Percentiles rank a stretch among this genome's conserved stretches.
Conservation (phyloP, 2,329 filamentous ascomycete species). For the Lecanicillium sp. region DNA sequence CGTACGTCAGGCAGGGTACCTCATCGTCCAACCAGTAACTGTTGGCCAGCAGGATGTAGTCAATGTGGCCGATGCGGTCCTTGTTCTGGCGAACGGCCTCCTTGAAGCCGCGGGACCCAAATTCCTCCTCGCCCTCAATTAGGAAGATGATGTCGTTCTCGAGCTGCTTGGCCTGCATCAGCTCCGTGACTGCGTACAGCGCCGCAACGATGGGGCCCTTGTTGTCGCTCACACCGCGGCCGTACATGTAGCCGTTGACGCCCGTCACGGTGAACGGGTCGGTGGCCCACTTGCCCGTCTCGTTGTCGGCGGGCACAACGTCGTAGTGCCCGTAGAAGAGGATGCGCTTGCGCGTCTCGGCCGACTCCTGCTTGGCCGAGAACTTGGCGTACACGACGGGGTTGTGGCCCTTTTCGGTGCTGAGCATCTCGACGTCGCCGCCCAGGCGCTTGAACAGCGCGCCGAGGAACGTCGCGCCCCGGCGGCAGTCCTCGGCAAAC, state of each 20-base stretch:
- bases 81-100: slow-evolving; percentile 76
- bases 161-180: slow-evolving; percentile 76
- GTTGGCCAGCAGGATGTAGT: slow-evolving; percentile 93
- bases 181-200: slow-evolving; percentile 84
- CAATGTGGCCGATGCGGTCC: slow-evolving; percentile 77
- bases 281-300: slow-evolving; percentile 73
- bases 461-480: slow-evolving; percentile 85
- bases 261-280: slow-evolving; percentile 89
- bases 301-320: slow-evolving; percentile 83
- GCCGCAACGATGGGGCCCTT: slow-evolving; percentile 95
- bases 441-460: slow-evolving; percentile 89
- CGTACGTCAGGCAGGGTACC: slow-evolving; percentile 91
- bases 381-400: slow-evolving; percentile 93
- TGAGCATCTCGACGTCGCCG: slow-evolving; percentile 84
- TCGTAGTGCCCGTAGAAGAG: slow-evolving; percentile 98
- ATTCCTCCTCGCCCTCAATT: slow-evolving; percentile 96
- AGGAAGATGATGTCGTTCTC: slow-evolving; percentile 88
- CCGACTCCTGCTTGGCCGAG: slow-evolving; percentile 62
- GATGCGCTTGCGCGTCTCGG: slow-evolving; percentile 70
- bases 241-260: slow-evolving; percentile 87
- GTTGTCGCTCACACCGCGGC: slow-evolving; percentile 94
- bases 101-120: slow-evolving; percentile 84
- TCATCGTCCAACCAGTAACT: slow-evolving; percentile 98
- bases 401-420: slow-evolving; percentile 71
- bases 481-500: slow-evolving; percentile 84